Conservation (phyloP, 2,329 filamentous ascomycete species). For the Botrytis tulipae region DNA sequence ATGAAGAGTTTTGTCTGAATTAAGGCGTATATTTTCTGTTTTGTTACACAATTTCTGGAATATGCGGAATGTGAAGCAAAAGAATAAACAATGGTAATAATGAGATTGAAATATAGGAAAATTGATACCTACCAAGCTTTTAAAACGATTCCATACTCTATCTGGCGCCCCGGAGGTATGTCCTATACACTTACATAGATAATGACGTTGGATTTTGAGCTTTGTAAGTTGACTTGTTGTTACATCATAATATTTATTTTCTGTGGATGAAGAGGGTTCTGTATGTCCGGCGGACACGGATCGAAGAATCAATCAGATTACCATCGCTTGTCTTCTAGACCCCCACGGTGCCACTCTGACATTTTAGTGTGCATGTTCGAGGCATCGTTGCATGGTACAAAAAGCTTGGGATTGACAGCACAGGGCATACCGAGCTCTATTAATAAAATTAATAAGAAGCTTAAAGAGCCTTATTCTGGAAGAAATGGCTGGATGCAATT, state of each 20-base stretch:
- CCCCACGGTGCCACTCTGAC: neutral
- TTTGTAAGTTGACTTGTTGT: constrained; percentile 1
- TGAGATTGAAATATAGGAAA: neutral
- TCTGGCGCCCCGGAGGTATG: neutral
- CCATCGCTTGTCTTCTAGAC: neutral
- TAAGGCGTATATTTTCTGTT: neutral
- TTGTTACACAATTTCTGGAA: neutral
- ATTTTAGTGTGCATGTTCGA: neutral
- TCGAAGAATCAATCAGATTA: neutral
- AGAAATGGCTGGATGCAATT: neutral
- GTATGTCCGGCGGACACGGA: neutral
- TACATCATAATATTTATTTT: constrained; percentile 14
- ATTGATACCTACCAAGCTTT: constrained; percentile 12
- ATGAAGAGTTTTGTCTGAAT: neutral
- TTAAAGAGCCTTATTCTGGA: neutral
- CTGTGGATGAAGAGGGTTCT: neutral
- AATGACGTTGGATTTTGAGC: constrained; percentile 8
- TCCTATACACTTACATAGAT: constrained; percentile 6
- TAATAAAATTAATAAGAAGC: neutral
- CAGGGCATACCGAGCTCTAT: constrained; percentile 3
- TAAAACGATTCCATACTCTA: neutral
- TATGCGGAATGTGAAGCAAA: neutral
- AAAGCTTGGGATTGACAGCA: neutral
- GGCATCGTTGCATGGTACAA: neutral
- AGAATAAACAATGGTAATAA: neutral